phyloP scores from a whole-genome alignment of 1,284 basidiomycete genomes.

The Leccinum pachyderme region DNA sequence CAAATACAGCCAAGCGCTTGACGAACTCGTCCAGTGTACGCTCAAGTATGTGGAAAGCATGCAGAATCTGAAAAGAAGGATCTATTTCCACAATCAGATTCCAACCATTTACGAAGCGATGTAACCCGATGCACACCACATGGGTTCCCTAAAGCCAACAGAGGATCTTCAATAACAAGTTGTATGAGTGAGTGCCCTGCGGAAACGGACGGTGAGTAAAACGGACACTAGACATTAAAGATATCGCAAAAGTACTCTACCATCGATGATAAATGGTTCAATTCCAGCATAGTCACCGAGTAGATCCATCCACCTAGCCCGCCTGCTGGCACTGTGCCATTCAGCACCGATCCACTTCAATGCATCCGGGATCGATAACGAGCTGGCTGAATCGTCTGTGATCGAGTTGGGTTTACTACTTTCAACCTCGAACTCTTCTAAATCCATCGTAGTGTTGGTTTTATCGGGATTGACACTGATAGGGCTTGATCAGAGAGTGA shows the following conservation, averaged over 20 bases:
- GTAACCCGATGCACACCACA: slow-evolving; percentile 35
- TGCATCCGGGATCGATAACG: slow-evolving; percentile 19
- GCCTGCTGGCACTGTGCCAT: slow-evolving; percentile 42
- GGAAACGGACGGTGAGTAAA: slow-evolving; percentile 1
- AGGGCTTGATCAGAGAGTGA: background rate
- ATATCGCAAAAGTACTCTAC: slow-evolving; percentile 33
- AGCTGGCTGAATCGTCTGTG: background rate
- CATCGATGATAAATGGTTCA: slow-evolving; percentile 67
- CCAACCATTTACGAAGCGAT: background rate
- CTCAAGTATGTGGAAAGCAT: slow-evolving; percentile 58
- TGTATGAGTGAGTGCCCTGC: slow-evolving; percentile 63
- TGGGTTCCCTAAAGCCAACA: slow-evolving; percentile 50
- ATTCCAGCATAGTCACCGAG: slow-evolving; percentile 67
- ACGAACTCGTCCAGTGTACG: slow-evolving; percentile 46
- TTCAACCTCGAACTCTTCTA: slow-evolving; percentile 31
- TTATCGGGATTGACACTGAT: background rate
- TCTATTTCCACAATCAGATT: slow-evolving; percentile 34
- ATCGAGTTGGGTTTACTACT: background rate
- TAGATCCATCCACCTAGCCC: slow-evolving; percentile 64
- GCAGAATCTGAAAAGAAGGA: slow-evolving; percentile 58
- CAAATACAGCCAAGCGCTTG: slow-evolving; percentile 53
- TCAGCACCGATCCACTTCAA: slow-evolving; percentile 33
- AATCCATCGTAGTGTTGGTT: slow-evolving; percentile 21
- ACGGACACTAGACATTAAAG: background rate
- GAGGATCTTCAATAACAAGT: slow-evolving; percentile 52